These are phyloP conservation scores for Ploettnerulaceae sp. DNA, from an alignment of 2,329 filamentous ascomycete genomes.

Conservation along the genomic window DNA sequence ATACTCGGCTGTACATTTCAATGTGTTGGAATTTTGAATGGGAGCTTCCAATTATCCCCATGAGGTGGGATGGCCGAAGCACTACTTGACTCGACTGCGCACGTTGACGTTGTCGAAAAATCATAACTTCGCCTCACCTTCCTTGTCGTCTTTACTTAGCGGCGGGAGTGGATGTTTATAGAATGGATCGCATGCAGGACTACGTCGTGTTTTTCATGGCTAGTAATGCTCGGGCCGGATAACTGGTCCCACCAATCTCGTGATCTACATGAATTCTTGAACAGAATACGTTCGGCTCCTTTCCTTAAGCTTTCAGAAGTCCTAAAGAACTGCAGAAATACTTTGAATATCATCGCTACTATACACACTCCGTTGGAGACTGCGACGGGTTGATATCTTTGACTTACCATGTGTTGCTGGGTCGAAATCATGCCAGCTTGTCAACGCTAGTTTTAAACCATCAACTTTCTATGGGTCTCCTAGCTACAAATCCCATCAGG, in stretches of 20 bases:
- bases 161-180: slow-evolving; percentile 1
- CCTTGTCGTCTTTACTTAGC: background rate
- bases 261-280: background rate
- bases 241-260: background rate
- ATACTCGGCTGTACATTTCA: too few relatives aligned
- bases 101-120: background rate
- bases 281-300: background rate
- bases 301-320: background rate
- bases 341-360: background rate
- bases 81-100: background rate
- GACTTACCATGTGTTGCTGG: background rate
- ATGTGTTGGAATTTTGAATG: background rate
- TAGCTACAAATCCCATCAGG: background rate
- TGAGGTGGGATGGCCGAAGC: too few relatives aligned
- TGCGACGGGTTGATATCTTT: too few relatives aligned
- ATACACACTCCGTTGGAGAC: too few relatives aligned
- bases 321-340: background rate
- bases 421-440: background rate
- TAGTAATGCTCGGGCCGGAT: background rate
- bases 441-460: background rate
- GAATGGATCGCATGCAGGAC: background rate
- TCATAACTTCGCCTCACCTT: too few relatives aligned
- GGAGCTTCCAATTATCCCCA: too few relatives aligned
- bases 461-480: background rate
- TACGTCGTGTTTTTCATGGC: slow-evolving; percentile 5